phyloP scores from a whole-genome alignment of 805 yeast genomes.

The Candida morakotiae region DNA sequence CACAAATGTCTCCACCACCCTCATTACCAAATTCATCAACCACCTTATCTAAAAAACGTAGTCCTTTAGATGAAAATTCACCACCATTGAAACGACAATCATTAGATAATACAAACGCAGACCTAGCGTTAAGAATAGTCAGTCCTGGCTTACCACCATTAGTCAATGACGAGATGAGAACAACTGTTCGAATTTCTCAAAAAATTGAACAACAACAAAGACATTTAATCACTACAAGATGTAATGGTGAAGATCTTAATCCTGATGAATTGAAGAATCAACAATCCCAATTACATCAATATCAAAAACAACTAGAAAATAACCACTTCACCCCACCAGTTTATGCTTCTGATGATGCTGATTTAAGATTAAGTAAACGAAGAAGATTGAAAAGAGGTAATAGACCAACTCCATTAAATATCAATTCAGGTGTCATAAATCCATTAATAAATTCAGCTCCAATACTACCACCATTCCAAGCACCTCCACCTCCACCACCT shows the following conservation, averaged over 20 bases:
- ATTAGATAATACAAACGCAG: conserved; percentile 11
- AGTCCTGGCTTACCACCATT: conserved; percentile 30
- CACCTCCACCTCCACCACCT: neutral
- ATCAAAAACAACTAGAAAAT: neutral
- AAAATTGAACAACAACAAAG: conserved; percentile 31
- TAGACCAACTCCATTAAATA: conserved; percentile 28
- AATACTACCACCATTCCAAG: conserved; percentile 10
- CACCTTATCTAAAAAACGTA: neutral
- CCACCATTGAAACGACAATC: neutral
- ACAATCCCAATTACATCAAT: neutral
- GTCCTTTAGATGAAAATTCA: neutral
- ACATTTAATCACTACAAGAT: conserved; percentile 26
- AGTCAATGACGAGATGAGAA: conserved; percentile 26
- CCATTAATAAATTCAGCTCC: conserved; percentile 35
- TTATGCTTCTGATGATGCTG: conserved; percentile 10
- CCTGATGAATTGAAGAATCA: conserved; percentile 4
- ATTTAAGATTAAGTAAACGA: conserved; percentile 2
- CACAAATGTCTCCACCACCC: conserved; percentile 1
- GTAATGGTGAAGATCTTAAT: conserved; percentile 3
- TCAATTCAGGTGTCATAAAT: neutral
- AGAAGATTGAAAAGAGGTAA: conserved; percentile 29
- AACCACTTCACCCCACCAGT: neutral
- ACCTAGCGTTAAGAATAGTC: conserved; percentile 29
- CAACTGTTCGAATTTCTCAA: conserved; percentile 27
- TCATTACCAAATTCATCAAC: conserved; percentile 1